Evolutionary conservation across 495 filamentous ascomycete genomes (phyloP).

Genomic region (Xylaria venustula): DNA sequence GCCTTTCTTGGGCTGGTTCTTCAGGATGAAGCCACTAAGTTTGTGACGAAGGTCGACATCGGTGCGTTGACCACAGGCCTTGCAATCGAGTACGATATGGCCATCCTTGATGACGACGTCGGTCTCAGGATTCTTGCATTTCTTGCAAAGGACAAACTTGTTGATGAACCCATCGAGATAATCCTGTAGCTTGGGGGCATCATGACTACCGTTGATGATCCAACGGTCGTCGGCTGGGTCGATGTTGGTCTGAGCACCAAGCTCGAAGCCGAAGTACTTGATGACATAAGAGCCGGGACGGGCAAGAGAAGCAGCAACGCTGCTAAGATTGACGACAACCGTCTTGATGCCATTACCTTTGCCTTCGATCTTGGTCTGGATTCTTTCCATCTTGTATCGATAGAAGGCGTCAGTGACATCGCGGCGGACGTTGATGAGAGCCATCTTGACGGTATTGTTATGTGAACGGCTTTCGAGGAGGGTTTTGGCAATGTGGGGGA

Average conservation of each 20-base stretch:
- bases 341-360: constrained; percentile 99
- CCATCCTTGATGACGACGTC: constrained; percentile 92
- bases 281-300: constrained; percentile 93
- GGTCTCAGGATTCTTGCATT: constrained; percentile 99
- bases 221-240: constrained; percentile 97
- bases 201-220: constrained; percentile 99
- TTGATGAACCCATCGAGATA: constrained; percentile 96
- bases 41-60: constrained; percentile 91
- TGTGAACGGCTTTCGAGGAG: constrained; percentile 22
- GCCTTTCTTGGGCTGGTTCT: constrained; percentile 84
- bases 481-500: constrained; percentile 21
- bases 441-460: constrained; percentile 50
- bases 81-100: constrained; percentile 90
- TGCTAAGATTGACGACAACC: constrained; percentile 94
- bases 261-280: constrained; percentile 99
- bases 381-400: constrained; percentile 99
- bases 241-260: constrained; percentile 96
- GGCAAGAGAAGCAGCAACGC: constrained; percentile 87
- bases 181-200: constrained; percentile 93
- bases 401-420: constrained; percentile 99
- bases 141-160: constrained; percentile 98
- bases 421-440: constrained; percentile 92
- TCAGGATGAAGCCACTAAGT: constrained; percentile 95
- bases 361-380: constrained; percentile 99
- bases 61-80: constrained; percentile 91